These are phyloP conservation scores for Bassia scoparia DNA, from an alignment of 148 eudicot genomes.

Conservation along the genomic window DNA sequence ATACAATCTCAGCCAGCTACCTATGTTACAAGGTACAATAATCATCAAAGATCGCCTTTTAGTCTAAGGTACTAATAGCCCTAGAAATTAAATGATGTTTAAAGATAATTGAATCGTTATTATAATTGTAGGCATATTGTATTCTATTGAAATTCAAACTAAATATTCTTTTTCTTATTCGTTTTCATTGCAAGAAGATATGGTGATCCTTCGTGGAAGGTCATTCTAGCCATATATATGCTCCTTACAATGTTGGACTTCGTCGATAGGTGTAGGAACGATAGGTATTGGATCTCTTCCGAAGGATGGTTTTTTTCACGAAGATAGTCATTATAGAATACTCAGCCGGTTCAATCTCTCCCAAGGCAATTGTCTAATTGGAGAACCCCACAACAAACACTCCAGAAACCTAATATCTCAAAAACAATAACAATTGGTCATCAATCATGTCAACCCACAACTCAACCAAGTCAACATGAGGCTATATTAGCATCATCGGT, in stretches of 20 bases:
- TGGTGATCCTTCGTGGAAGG: conserved; percentile 33
- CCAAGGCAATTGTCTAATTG: conserved; percentile 30
- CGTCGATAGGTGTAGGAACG: conserved; percentile 12
- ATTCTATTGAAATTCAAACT: background rate
- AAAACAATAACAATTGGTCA: background rate
- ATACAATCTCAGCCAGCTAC: conserved; percentile 69
- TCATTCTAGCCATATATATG: conserved; percentile 21
- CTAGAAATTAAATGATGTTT: background rate
- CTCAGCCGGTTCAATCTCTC: conserved; percentile 12
- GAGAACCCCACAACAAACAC: conserved; percentile 22
- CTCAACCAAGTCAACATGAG: conserved; percentile 12
- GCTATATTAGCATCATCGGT: conserved; percentile 12
- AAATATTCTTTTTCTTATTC: background rate
- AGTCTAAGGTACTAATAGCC: conserved; percentile 46
- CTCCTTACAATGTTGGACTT: conserved; percentile 26
- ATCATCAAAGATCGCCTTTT: conserved; percentile 41
- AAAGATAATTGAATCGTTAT: background rate
- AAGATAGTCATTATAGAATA: background rate
- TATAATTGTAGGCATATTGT: background rate
- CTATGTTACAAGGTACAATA: conserved; percentile 58
- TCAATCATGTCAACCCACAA: conserved; percentile 15
- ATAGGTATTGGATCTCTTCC: conserved; percentile 7
- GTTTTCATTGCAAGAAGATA: conserved; percentile 19
- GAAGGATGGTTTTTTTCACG: conserved; percentile 1
- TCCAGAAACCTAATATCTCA: conserved; percentile 9